Conservation (phyloP, 306 rosid genomes). For the Cucumis sativus region Cucumber_9930_V3 NC_026657.2:38450501-38451000, state of each 20-base stretch:
- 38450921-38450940: conserved; percentile 44
- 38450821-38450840: conserved; percentile 31
- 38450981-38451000: conserved; percentile 49
- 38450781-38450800: conserved; percentile 38
- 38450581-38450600: conserved; percentile 43
- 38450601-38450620: conserved; percentile 34
- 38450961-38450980: conserved; percentile 42
- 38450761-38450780: conserved; percentile 34
- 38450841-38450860: conserved; percentile 30
- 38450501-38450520: conserved; percentile 35
- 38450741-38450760: conserved; percentile 54
- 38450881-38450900: conserved; percentile 36
- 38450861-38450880: conserved; percentile 47
- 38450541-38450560: conserved; percentile 32
- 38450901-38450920: conserved; percentile 36
- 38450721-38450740: conserved; percentile 60
- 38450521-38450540: conserved; percentile 32
- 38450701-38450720: conserved; percentile 46
- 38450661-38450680: conserved; percentile 28
- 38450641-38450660: conserved; percentile 32
- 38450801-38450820: conserved; percentile 42
- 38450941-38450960: conserved; percentile 41
- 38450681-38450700: conserved; percentile 43
- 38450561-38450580: conserved; percentile 40
- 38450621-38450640: conserved; percentile 53